Evolutionary conservation across 2,329 filamentous ascomycete species (phyloP).

Genomic region (Colletotrichum lini): DNA sequence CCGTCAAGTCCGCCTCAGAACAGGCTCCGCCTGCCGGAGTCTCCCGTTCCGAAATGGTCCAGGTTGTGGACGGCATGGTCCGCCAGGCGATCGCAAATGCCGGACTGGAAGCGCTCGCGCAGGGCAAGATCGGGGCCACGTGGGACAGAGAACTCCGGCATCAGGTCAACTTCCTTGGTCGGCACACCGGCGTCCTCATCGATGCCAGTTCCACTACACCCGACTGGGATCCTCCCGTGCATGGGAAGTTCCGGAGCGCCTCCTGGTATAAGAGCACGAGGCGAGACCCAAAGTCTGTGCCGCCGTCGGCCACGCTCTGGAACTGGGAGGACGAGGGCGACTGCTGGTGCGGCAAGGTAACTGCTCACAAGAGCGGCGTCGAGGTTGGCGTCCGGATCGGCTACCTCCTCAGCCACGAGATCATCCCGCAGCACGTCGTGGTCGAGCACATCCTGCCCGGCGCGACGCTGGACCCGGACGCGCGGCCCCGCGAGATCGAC

Average conservation of each 20-base stretch:
- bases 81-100: slow-evolving; percentile 60
- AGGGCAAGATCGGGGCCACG: slow-evolving; percentile 61
- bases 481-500: slow-evolving; percentile 78
- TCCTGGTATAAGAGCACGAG: neutral
- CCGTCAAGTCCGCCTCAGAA: slow-evolving; percentile 47
- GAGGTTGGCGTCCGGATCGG: slow-evolving; percentile 75
- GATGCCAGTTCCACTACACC: slow-evolving; percentile 72
- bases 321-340: slow-evolving; percentile 86
- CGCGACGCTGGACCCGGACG: slow-evolving; percentile 72
- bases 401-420: slow-evolving; percentile 69
- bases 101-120: slow-evolving; percentile 63
- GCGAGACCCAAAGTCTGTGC: no score
- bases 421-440: slow-evolving; percentile 78
- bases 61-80: slow-evolving; percentile 59
- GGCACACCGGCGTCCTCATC: slow-evolving; percentile 75
- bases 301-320: slow-evolving; percentile 65
- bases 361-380: slow-evolving; percentile 55
- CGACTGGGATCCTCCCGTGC: slow-evolving; percentile 60
- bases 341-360: slow-evolving; percentile 83
- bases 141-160: slow-evolving; percentile 61
- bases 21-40: slow-evolving; percentile 51
- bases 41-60: slow-evolving; percentile 57
- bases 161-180: slow-evolving; percentile 81
- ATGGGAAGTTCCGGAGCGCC: slow-evolving; percentile 42
- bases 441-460: slow-evolving; percentile 78